Conservation (phyloP, 345 rosid genomes). For the Sisymbrium irio region DNA sequence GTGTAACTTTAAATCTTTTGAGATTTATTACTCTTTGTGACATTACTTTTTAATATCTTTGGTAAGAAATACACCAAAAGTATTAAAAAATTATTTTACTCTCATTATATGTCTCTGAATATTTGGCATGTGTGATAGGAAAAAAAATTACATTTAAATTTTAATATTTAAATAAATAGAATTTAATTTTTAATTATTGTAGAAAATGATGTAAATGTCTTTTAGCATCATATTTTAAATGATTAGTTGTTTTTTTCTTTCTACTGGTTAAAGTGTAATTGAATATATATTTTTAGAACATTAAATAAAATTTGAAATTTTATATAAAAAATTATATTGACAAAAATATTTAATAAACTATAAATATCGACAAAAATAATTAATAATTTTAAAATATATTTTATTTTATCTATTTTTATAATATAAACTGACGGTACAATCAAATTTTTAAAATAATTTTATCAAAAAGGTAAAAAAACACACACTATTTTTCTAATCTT, state of each 20-base stretch:
- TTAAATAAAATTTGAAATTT: too few species aligned
- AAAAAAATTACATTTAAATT: not conserved
- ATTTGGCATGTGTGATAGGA: not conserved
- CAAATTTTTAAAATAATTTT: not conserved
- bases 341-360: too few species aligned
- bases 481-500: too few species aligned
- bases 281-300: not conserved
- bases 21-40: too few species aligned
- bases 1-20: too few species aligned
- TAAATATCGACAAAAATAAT: too few species aligned
- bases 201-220: not conserved
- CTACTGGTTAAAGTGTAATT: not conserved
- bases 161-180: not conserved
- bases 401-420: too few species aligned
- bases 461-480: not conserved
- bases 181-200: not conserved
- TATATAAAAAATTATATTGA: too few species aligned
- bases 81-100: not conserved
- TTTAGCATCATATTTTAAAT: not conserved
- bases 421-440: too few species aligned
- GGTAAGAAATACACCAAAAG: not conserved
- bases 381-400: too few species aligned
- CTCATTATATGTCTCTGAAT: not conserved
- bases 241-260: not conserved
- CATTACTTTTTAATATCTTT: too few species aligned